Evolutionary conservation across 306 rosid genomes (phyloP).

Genomic region (Vigna reflexopilosa): DNA sequence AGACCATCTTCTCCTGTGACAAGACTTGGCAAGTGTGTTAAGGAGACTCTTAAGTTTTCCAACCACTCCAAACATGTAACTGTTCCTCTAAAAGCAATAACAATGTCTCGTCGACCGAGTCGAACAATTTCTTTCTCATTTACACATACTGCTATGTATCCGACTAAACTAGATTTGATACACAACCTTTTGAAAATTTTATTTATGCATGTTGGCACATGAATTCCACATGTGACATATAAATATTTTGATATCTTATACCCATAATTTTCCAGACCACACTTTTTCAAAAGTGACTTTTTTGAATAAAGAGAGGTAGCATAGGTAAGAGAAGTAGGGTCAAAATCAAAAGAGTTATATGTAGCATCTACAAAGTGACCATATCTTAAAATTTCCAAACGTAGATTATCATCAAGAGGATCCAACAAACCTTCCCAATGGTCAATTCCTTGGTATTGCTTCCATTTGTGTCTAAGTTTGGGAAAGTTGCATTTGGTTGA

Average conservation of each 20-base stretch:
- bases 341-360: constrained; percentile 53
- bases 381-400: constrained; percentile 68
- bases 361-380: constrained; percentile 75
- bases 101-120: constrained; percentile 73
- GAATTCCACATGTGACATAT: constrained; percentile 32
- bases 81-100: constrained; percentile 70
- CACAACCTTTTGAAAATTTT: constrained; percentile 29
- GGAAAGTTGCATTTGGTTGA: constrained; percentile 13
- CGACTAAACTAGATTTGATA: constrained; percentile 67
- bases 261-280: constrained; percentile 3
- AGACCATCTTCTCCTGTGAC: neutral
- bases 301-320: constrained; percentile 19
- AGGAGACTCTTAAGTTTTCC: constrained; percentile 68
- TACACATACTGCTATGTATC: constrained; percentile 69
- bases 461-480: constrained; percentile 60
- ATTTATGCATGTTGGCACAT: constrained; percentile 17
- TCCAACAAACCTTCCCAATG: constrained; percentile 76
- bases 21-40: constrained; percentile 41
- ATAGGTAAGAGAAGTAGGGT: constrained; percentile 32
- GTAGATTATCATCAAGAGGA: constrained; percentile 79
- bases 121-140: constrained; percentile 58
- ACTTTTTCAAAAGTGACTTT: neutral
- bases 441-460: constrained; percentile 65
- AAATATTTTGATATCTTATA: constrained; percentile 31
- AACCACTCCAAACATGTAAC: constrained; percentile 78